A percentile compares a stretch with the other conserved stretches of the same genome.
Conservation (phyloP, 1,284 basidiomycete species). For the Rhodotorula sp. region DNA sequence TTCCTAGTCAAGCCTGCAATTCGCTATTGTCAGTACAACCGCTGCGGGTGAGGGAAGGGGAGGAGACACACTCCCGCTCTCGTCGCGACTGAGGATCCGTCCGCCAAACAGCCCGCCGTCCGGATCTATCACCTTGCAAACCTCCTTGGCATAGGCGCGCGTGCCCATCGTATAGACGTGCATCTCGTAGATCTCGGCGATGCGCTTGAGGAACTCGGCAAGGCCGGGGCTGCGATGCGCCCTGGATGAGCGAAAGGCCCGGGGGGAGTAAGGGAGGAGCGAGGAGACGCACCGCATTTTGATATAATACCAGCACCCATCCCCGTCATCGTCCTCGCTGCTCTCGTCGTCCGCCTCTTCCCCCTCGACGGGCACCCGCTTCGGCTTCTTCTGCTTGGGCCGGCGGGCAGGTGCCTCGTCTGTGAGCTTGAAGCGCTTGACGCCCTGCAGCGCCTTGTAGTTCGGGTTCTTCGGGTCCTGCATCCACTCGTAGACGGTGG, state of each 20-base stretch:
- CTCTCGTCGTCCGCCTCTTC: conserved; percentile 15
- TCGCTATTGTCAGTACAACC: neutral
- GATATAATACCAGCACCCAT: conserved; percentile 90
- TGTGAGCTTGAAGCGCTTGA: conserved; percentile 76
- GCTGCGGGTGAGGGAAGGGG: no score
- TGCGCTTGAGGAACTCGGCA: conserved; percentile 69
- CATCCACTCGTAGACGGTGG: conserved; percentile 97
- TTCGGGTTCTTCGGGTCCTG: conserved; percentile 74
- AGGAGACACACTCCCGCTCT: conserved; percentile 77
- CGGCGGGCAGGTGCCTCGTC: conserved; percentile 58
- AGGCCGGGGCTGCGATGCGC: conserved; percentile 72
- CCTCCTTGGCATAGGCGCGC: conserved; percentile 91
- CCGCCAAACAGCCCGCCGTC: conserved; percentile 81
- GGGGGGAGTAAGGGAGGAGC: neutral
- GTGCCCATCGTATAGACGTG: conserved; percentile 99
- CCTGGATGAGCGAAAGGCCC: neutral
- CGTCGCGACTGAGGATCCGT: conserved; percentile 86
- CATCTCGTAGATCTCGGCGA: conserved; percentile 87
- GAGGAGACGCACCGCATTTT: conserved; percentile 72
- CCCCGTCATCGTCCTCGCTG: conserved; percentile 9
- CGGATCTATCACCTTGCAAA: conserved; percentile 91
- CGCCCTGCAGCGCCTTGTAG: conserved; percentile 82
- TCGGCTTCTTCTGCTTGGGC: conserved; percentile 9
- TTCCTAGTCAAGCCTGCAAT: conserved; percentile 80
- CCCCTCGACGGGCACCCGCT: conserved; percentile 9